Evolutionary conservation across 2,329 filamentous ascomycete species (phyloP).

Genomic region (Hypoxylon sp.): DNA sequence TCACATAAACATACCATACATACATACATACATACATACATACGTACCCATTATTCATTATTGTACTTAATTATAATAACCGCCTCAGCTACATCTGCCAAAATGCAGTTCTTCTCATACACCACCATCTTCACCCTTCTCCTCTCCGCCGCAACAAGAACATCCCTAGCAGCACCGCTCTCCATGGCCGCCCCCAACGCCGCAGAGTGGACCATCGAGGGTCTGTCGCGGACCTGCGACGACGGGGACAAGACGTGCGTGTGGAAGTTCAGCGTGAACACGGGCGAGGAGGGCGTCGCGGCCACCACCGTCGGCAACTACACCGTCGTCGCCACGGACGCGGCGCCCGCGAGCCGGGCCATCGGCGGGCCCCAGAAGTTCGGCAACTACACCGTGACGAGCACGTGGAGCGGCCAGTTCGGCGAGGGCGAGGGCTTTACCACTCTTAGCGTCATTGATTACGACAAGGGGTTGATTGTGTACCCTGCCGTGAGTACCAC

Average conservation of each 20-base stretch:
- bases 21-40: not conserved
- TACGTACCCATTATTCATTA: not conserved
- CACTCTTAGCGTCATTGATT: conserved; percentile 60
- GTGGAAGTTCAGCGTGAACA: conserved; percentile 54
- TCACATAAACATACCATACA: not conserved
- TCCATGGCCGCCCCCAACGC: conserved; percentile 36
- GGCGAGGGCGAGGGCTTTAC: conserved; percentile 62
- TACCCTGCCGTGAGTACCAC: conserved; percentile 53
- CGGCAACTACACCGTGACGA: conserved; percentile 61
- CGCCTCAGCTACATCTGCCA: conserved; percentile 1
- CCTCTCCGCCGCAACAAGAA: conserved; percentile 30
- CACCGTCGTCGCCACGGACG: conserved; percentile 46
- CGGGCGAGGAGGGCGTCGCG: conserved; percentile 39
- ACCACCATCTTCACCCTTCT: conserved; percentile 37
- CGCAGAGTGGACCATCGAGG: conserved; percentile 52
- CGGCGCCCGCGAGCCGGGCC: conserved; percentile 48
- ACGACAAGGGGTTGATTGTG: conserved; percentile 54
- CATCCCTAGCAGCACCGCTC: conserved; percentile 36
- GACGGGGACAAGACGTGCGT: conserved; percentile 48
- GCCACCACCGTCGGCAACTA: conserved; percentile 52
- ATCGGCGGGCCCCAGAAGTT: conserved; percentile 50
- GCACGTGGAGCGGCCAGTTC: conserved; percentile 65
- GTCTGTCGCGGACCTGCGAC: conserved; percentile 52
- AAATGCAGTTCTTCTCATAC: conserved; percentile 30
- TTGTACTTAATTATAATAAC: conserved; percentile 12